Conservation (phyloP, 805 yeast genomes). For the Saccharomyces jurei region DNA sequence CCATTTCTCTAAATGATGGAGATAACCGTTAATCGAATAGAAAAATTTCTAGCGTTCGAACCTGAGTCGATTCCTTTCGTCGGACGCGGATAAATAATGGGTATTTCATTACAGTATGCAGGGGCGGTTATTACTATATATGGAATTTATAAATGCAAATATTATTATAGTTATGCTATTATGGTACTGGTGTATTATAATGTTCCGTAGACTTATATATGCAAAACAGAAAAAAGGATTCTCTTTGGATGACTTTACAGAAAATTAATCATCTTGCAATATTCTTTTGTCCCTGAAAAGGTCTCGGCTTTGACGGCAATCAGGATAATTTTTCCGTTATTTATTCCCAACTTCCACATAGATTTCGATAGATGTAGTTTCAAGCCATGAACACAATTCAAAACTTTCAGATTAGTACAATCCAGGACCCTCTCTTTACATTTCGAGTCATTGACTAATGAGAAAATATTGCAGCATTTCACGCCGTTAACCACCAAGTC, state of each 20-base stretch:
- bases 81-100: background rate
- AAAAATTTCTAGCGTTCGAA: background rate
- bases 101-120: background rate
- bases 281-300: conserved; percentile 16
- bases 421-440: conserved; percentile 10
- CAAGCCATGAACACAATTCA: conserved; percentile 9
- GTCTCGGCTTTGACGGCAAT: conserved; percentile 18
- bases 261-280: conserved; percentile 15
- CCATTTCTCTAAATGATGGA: background rate
- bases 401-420: conserved; percentile 3
- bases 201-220: background rate
- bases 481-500: conserved; percentile 14
- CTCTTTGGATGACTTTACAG: conserved; percentile 1
- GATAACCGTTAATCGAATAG: background rate
- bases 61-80: background rate
- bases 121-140: background rate
- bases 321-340: conserved; percentile 13
- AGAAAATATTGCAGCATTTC: conserved; percentile 13
- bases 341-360: conserved; percentile 20
- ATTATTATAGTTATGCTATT: background rate
- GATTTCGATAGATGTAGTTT: conserved; percentile 15
- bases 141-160: background rate
- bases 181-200: background rate
- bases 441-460: conserved; percentile 11
- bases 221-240: background rate